Conservation (phyloP, 257 asterid genomes). For the Solanum neorickii region DNA sequence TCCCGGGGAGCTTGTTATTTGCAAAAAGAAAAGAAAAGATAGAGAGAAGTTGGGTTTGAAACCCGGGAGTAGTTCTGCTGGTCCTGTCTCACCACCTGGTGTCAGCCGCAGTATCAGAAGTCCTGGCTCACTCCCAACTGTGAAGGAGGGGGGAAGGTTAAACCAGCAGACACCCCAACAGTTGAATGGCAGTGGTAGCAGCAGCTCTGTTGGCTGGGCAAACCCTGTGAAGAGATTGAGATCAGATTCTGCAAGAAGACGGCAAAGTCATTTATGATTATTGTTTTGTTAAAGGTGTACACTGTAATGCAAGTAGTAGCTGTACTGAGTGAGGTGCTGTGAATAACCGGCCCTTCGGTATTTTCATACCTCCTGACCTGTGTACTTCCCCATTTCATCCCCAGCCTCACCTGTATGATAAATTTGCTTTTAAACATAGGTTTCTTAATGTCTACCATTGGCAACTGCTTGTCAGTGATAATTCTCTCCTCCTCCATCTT, state of each 20-base stretch:
- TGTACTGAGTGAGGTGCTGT: conserved; percentile 11
- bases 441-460: neutral
- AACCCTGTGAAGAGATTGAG: conserved; percentile 91
- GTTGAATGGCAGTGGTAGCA: conserved; percentile 45
- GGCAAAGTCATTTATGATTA: conserved; percentile 65
- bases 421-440: neutral
- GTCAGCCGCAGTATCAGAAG: conserved; percentile 44
- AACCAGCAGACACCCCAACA: conserved; percentile 40
- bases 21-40: conserved; percentile 94
- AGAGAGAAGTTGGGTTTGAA: conserved; percentile 49
- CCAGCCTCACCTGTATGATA: neutral
- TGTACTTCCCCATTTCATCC: neutral
- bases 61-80: conserved; percentile 38
- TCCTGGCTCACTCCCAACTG: conserved; percentile 35
- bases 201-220: conserved; percentile 77
- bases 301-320: neutral
- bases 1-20: conserved; percentile 84
- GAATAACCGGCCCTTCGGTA: conserved; percentile 11
- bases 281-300: conserved; percentile 4
- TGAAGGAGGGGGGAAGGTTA: conserved; percentile 34
- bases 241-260: conserved; percentile 72
- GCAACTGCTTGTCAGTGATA: neutral
- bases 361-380: conserved; percentile 9
- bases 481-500: neutral
- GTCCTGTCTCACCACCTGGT: conserved; percentile 71